A percentile compares a stretch with the other conserved stretches of the same genome.
These are phyloP conservation scores for Fonsecaea erecta DNA, from an alignment of 2,329 filamentous ascomycete genomes.

Conservation along the genomic window DNA sequence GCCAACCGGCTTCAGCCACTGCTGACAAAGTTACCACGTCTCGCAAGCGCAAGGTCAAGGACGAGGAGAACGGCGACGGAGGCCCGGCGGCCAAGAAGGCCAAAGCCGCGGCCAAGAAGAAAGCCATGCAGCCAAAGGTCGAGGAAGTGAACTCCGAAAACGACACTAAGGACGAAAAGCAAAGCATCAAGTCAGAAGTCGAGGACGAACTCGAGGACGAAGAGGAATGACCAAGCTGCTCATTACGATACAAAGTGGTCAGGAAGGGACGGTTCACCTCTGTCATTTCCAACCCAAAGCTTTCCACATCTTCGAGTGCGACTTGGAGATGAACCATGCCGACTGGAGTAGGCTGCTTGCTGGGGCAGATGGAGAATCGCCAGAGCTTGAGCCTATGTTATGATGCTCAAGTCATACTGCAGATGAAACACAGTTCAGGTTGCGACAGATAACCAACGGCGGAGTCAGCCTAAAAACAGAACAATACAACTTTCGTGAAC, in stretches of 20 bases:
- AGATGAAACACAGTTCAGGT: not conserved
- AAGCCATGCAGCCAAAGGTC: not conserved
- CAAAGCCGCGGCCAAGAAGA: slow-evolving; percentile 12
- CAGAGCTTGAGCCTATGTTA: not conserved
- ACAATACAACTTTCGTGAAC: too few relatives aligned
- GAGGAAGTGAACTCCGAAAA: slow-evolving; percentile 11
- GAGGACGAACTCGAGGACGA: not conserved
- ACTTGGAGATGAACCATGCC: not conserved
- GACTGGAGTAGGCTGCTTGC: not conserved
- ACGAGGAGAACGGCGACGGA: slow-evolving; percentile 1
- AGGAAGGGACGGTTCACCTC: not conserved
- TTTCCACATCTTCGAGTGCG: not conserved
- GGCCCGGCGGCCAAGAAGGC: slow-evolving; percentile 17
- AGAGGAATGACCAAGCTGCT: not conserved
- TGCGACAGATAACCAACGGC: not conserved
- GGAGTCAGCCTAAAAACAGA: not conserved
- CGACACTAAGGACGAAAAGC: not conserved
- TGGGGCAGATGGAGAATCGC: not conserved
- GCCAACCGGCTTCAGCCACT: not conserved
- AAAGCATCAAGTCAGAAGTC: not conserved
- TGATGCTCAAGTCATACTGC: not conserved
- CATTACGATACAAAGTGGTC: not conserved
- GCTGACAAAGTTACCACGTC: slow-evolving; percentile 1
- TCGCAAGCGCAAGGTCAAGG: slow-evolving; percentile 8
- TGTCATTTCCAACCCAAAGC: not conserved